A percentile compares a stretch with the other conserved stretches of the same genome.
Evolutionary conservation across 106 monocot genomes (phyloP).

Genomic region (Amphibolis antarctica): DNA sequence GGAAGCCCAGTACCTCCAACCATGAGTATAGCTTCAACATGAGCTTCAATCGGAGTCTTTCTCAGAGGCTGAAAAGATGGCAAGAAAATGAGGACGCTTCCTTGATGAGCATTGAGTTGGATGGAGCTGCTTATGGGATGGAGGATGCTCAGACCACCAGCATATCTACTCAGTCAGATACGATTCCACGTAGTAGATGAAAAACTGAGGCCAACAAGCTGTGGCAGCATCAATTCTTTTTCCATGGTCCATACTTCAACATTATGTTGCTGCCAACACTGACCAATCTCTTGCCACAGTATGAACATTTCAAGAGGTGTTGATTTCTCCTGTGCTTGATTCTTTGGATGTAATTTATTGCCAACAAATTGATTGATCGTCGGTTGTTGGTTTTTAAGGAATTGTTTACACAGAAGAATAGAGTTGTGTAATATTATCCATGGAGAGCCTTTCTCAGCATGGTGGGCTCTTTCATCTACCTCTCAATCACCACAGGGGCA

Average conservation of each 20-base stretch:
- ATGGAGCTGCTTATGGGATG: slow-evolving; percentile 2
- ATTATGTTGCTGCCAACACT: not conserved
- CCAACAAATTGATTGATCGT: not conserved
- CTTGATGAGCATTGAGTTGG: slow-evolving; percentile 11
- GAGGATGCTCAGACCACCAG: slow-evolving; percentile 10
- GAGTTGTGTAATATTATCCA: too few species aligned
- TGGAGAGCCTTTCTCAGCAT: too few species aligned
- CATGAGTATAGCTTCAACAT: slow-evolving; percentile 16
- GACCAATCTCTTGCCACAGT: not conserved
- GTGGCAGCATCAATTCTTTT: not conserved
- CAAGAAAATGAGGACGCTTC: slow-evolving; percentile 31
- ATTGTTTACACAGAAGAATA: too few species aligned
- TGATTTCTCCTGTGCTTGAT: not conserved
- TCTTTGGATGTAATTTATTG: slow-evolving; percentile 2
- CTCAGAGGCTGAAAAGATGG: slow-evolving; percentile 43
- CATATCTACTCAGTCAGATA: slow-evolving; percentile 7
- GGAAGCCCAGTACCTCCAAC: slow-evolving; percentile 40
- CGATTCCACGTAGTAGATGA: slow-evolving; percentile 11
- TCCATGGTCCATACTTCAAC: not conserved
- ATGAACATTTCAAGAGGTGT: not conserved
- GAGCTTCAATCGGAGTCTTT: slow-evolving; percentile 27
- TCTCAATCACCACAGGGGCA: too few species aligned
- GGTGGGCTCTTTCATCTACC: too few species aligned
- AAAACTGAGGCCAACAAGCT: not conserved
- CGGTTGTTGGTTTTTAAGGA: not conserved